Base-by-base conservation (phyloP, 2,329 filamentous ascomycete species). In the Penicillium sp. region DNA sequence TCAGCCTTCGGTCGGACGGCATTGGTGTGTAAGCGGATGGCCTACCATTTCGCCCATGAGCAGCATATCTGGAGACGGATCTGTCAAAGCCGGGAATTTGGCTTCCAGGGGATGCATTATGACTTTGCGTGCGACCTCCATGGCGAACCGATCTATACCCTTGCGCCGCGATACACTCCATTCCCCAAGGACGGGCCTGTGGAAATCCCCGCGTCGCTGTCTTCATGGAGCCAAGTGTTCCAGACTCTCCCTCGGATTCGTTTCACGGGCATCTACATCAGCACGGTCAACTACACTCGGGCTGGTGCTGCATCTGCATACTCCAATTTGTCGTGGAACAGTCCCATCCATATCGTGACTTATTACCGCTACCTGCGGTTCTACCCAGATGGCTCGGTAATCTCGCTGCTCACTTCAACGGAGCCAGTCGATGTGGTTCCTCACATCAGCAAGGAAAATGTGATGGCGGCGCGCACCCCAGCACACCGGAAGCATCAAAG, bases 301-400 rank as follows among this genome's bases (percentile, higher is more conserved):
- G 79, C 90, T 0, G 94, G 94, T 32, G 89, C 89, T 57, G 82
- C 87, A 11, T 87, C 85, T 3, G 82, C 84, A 20, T 71, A 72
- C 58, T 88, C 86, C 61, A 86, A 86, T 53, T 77, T 88, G 18
- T 88, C 89, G 1, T 96, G 92, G 90, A 80, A 79, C 66, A 88
- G 84, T 24, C 92, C 92, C 9, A 88, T 97, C 35, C 92, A 96
- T 71, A 95, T 97, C 56, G 92, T 99, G 47, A 99, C 94, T 0
- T 99, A 97, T 77, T 99, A 96, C 77, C 90, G 94, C 56, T 99
- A 97, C 75, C 83, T 99, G 4, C 89, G 94, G 51, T 94, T 99
- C 78, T 94, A 94, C 77, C 89, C 92, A 24, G 90, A 97, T 72
- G 94, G 94, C 29, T 88, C 89, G 1, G 85, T 83, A 61, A 86